A percentile compares a stretch with the other conserved stretches of the same genome.
These are phyloP conservation scores for Leccinum subtestaceum DNA, from an alignment of 768 basidiomycete genomes.

Conservation along the genomic window DNA sequence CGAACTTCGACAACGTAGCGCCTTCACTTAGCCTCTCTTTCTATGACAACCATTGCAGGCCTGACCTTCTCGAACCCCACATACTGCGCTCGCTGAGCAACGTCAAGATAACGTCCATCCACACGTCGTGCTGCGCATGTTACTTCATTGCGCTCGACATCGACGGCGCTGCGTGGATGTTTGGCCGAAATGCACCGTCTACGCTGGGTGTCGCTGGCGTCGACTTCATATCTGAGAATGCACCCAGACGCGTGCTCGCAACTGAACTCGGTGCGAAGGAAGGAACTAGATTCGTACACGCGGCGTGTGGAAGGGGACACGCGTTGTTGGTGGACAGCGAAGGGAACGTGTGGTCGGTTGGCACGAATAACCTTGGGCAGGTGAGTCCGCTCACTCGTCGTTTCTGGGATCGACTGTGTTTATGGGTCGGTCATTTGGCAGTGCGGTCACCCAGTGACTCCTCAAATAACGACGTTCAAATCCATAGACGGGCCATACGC, in stretches of 20 bases:
- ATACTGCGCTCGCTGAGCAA: conserved; percentile 87
- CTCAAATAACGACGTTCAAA: conserved; percentile 69
- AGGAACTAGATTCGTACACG: conserved; percentile 68
- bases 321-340: conserved; percentile 78
- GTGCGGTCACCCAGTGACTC: conserved; percentile 68
- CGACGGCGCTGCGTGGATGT: conserved; percentile 83
- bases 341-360: conserved; percentile 82
- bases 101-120: conserved; percentile 66
- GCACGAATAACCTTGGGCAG: conserved; percentile 79
- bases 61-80: conserved; percentile 85
- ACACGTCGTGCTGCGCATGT: conserved; percentile 73
- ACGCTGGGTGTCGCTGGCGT: conserved; percentile 60
- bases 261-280: conserved; percentile 56
- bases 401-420: neutral
- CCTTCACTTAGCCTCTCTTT: neutral
- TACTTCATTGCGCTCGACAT: conserved; percentile 74
- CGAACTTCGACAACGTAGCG: neutral
- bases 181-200: conserved; percentile 77
- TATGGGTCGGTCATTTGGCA: conserved; percentile 24
- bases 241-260: conserved; percentile 61
- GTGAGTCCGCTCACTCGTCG: conserved; percentile 40
- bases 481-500: conserved; percentile 55
- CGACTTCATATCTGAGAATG: conserved; percentile 68
- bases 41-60: conserved; percentile 40
- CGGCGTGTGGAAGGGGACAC: conserved; percentile 82